Percentiles rank a stretch among this genome's conserved stretches.
These are phyloP conservation scores for Ajuga reptans DNA, from an alignment of 305 asterid genomes.

Conservation along the genomic window DNA sequence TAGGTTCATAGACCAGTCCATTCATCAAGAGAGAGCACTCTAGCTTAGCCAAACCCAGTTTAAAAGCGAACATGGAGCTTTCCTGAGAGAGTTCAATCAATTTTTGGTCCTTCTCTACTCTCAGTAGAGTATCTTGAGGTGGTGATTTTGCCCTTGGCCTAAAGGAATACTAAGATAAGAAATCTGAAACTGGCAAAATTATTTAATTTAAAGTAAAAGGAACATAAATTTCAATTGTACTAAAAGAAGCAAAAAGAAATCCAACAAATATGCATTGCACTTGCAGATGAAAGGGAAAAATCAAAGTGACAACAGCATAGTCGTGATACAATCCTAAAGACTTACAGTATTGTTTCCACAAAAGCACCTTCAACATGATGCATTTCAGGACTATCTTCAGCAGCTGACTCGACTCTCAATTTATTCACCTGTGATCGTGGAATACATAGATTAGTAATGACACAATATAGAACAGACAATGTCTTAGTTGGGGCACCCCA, in stretches of 20 bases:
- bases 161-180: slow-evolving; percentile 27
- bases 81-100: slow-evolving; percentile 54
- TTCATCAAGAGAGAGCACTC: slow-evolving; percentile 83
- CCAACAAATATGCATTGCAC: slow-evolving; percentile 15
- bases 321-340: slow-evolving; percentile 6
- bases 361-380: slow-evolving; percentile 93
- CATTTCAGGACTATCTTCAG: slow-evolving; percentile 63
- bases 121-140: slow-evolving; percentile 81
- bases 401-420: slow-evolving; percentile 62
- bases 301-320: neutral
- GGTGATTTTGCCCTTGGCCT: slow-evolving; percentile 76
- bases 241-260: slow-evolving; percentile 8
- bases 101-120: slow-evolving; percentile 71
- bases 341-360: slow-evolving; percentile 87
- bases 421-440: slow-evolving; percentile 58
- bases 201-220: neutral
- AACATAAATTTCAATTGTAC: slow-evolving; percentile 5
- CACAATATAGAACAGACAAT: neutral
- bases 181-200: slow-evolving; percentile 4
- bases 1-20: slow-evolving; percentile 85
- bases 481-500: neutral
- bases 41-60: slow-evolving; percentile 75
- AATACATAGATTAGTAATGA: neutral
- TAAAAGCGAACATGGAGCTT: slow-evolving; percentile 71
- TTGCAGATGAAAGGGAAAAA: slow-evolving; percentile 19